Conservation (phyloP, 2,329 filamentous ascomycete species). For the Ophiostoma montium region DNA sequence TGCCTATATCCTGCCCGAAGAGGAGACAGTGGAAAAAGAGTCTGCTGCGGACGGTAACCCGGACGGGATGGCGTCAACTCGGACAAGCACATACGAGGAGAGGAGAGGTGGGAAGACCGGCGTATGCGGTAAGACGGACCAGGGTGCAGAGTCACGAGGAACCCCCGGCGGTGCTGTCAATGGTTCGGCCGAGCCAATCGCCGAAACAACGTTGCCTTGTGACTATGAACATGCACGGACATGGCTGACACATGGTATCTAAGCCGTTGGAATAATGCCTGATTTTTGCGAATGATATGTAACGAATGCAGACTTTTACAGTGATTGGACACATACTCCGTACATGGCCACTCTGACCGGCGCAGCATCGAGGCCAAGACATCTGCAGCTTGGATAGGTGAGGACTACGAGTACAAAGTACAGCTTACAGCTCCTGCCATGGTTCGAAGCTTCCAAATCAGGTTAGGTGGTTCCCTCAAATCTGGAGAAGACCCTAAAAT, state of each 20-base stretch:
- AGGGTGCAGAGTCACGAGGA: not conserved
- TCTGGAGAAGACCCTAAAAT: not conserved
- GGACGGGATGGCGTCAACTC: not conserved
- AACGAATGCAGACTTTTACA: no score
- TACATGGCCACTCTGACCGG: no score
- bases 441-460: not conserved
- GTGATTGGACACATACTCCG: no score
- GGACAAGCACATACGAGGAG: not conserved
- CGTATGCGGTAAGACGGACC: not conserved
- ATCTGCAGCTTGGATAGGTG: not conserved
- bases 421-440: no score
- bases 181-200: slow-evolving; percentile 4
- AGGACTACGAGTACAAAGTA: no score
- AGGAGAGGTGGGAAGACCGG: not conserved
- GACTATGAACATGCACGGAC: not conserved
- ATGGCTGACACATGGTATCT: not conserved
- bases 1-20: no score
- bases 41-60: not conserved
- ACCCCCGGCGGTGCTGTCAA: not conserved
- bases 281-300: no score
- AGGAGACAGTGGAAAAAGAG: not conserved
- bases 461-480: not conserved
- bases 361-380: no score
- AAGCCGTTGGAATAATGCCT: no score
- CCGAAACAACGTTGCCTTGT: slow-evolving; percentile 5